Evolutionary conservation across 2,329 filamentous ascomycete species (phyloP), one percentile per base, ranked within the genome.

Genomic region (Pseudocercospora fijiensis): DNA sequence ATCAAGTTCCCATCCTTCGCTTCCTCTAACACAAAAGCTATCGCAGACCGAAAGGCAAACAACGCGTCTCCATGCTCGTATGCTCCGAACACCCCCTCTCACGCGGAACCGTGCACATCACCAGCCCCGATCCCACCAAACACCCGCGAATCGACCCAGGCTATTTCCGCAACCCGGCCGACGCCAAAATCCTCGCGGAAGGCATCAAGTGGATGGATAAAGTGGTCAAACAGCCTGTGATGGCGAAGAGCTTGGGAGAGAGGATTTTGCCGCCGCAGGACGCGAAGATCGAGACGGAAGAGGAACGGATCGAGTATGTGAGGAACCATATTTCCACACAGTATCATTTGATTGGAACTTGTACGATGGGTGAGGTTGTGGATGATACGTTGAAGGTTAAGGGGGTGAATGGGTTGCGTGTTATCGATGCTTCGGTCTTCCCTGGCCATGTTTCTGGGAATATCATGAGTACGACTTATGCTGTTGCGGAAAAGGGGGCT

Each of bases 161-260:
- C 24, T 76, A 76, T 62, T 69, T 76, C 60, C 68, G 68, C 18
- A 69, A 76, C 61, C 60, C 65, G 27, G 69, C 70, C 2, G 75
- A 77, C 58, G 70, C 71, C 13, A 71, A 72, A 24, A 71, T 76
- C 27, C 63, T 76, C 9, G 70, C 73, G 4, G 71, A 71, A 56
- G 72, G 71, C 3, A 68, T 76, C 58, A 70, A 72, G 45, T 75
- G 84, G 61, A 70, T 80, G 41, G 75, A 80, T 1, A 72, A 78
- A 28, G 80, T 85, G 73, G 76, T 77, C 4, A 72, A 78, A 7
- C 78, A 76, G 4, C 76, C 79, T 0, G 73, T 75, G 0, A 80
- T 84, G 41, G 75, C 76, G 0, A 71, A 79, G 27, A 79, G 72
- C 16, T 78, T 85, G 5, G 69, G 67, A 0, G 67, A 71, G 7